These are phyloP conservation scores for Buddleja alternifolia DNA, from an alignment of 257 asterid genomes.

Conservation along the genomic window DNA sequence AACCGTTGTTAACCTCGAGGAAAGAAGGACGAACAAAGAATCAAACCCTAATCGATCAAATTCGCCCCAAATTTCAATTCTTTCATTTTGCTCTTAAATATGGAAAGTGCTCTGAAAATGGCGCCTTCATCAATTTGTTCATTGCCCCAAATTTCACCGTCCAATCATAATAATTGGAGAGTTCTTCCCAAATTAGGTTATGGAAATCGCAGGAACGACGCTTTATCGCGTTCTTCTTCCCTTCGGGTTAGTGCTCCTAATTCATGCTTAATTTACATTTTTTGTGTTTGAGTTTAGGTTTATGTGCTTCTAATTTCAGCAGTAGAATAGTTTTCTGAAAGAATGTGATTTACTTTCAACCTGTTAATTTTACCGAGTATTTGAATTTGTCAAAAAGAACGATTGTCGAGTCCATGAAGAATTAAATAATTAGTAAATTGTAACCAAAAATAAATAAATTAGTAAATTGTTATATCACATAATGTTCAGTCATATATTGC, in stretches of 20 bases:
- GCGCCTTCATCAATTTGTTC: slow-evolving; percentile 30
- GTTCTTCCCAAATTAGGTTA: background rate
- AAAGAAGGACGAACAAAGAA: too few species aligned
- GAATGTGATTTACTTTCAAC: background rate
- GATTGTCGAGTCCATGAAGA: background rate
- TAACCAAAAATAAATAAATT: too few species aligned
- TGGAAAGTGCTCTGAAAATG: slow-evolving; percentile 23
- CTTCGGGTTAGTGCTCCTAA: slow-evolving; percentile 26
- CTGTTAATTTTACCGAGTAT: background rate
- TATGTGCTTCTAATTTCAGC: background rate
- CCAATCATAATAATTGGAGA: background rate
- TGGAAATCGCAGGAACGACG: slow-evolving; percentile 5
- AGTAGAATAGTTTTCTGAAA: background rate
- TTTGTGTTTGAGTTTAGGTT: background rate
- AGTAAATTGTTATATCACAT: too few species aligned
- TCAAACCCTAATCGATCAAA: too few species aligned
- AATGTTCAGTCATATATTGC: too few species aligned
- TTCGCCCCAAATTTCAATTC: background rate
- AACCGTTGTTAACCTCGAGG: too few species aligned
- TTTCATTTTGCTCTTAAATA: background rate
- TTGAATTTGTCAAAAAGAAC: background rate
- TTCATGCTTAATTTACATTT: background rate
- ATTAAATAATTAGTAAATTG: background rate
- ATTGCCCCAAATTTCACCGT: slow-evolving; percentile 1
- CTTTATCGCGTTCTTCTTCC: slow-evolving; percentile 20